Conservation (phyloP, 192 early-diverging fungal genomes). For the Lobulomyces angularis region DNA sequence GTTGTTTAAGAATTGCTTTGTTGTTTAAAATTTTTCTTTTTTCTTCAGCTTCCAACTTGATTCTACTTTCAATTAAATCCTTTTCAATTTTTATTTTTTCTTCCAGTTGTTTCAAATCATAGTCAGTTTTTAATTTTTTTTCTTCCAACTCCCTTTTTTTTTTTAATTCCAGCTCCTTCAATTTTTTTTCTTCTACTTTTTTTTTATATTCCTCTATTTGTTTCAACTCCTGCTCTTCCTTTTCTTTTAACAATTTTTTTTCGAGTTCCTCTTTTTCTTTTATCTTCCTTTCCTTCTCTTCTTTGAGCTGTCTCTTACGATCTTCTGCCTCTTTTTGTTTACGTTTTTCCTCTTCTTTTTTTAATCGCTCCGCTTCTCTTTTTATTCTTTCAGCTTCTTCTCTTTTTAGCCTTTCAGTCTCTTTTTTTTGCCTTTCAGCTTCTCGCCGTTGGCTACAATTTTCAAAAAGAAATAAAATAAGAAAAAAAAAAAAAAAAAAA, state of each 20-base stretch:
- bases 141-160: conserved; percentile 3
- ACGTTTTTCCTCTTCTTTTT: too few relatives aligned
- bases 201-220: conserved; percentile 7
- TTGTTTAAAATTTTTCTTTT: too few relatives aligned
- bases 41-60: too few relatives aligned
- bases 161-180: conserved; percentile 7
- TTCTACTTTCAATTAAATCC: too few relatives aligned
- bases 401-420: conserved; percentile 33
- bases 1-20: too few relatives aligned
- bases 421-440: conserved; percentile 5
- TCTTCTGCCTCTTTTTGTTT: conserved; percentile 26
- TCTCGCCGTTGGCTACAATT: too few relatives aligned
- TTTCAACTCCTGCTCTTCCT: conserved; percentile 6
- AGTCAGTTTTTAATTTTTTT: too few relatives aligned
- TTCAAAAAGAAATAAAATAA: neutral
- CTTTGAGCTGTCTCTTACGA: conserved; percentile 6
- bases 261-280: conserved; percentile 19
- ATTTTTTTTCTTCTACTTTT: conserved; percentile 1
- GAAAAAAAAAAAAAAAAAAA: neutral
- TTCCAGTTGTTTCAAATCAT: too few relatives aligned
- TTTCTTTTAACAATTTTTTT: conserved; percentile 2
- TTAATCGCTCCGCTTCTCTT: conserved; percentile 23
- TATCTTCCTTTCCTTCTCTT: conserved; percentile 19
- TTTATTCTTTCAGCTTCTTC: conserved; percentile 48
- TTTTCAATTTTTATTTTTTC: too few relatives aligned